Conservation (phyloP, 495 filamentous ascomycete genomes). For the Neurospora sp. region DNA sequence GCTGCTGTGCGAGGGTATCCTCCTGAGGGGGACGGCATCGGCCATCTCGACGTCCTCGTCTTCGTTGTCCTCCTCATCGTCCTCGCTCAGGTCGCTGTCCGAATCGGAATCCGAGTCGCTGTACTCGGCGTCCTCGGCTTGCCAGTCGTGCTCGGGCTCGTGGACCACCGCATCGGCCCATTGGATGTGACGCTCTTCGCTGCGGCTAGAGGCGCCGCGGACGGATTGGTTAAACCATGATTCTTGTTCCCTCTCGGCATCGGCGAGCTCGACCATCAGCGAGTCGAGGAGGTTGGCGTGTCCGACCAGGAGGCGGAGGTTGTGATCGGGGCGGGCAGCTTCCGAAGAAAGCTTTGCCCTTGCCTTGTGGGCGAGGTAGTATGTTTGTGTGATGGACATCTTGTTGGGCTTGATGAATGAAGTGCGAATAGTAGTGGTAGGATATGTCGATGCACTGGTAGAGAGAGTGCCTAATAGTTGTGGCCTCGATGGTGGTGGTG, state of each 20-base stretch:
- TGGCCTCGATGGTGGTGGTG: constrained; percentile 8
- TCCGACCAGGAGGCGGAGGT: constrained; percentile 85
- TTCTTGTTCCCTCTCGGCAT: constrained; percentile 93
- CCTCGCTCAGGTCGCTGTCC: constrained; percentile 15
- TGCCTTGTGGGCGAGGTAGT: constrained; percentile 94
- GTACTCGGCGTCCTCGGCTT: constrained; percentile 53
- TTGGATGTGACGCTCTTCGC: constrained; percentile 63
- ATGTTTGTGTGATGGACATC: constrained; percentile 96
- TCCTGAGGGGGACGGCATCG: constrained; percentile 34
- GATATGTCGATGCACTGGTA: neutral
- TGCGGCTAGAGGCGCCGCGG: constrained; percentile 52
- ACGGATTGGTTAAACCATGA: constrained; percentile 97
- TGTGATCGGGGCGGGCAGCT: constrained; percentile 81
- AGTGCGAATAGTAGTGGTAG: constrained; percentile 8
- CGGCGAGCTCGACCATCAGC: constrained; percentile 88
- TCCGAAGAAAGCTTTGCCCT: constrained; percentile 89
- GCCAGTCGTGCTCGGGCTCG: constrained; percentile 61
- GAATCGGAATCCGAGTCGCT: constrained; percentile 32
- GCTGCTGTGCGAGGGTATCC: constrained; percentile 28
- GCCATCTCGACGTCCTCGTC: constrained; percentile 47
- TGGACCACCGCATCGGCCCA: constrained; percentile 76
- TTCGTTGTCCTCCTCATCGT: constrained; percentile 24
- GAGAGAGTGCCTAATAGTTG: neutral
- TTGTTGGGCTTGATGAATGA: constrained; percentile 40
- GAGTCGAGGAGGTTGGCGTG: constrained; percentile 97